Evolutionary conservation across 2,329 filamentous ascomycete species (phyloP).

Genomic region (Penicillium oxalicum): DNA sequence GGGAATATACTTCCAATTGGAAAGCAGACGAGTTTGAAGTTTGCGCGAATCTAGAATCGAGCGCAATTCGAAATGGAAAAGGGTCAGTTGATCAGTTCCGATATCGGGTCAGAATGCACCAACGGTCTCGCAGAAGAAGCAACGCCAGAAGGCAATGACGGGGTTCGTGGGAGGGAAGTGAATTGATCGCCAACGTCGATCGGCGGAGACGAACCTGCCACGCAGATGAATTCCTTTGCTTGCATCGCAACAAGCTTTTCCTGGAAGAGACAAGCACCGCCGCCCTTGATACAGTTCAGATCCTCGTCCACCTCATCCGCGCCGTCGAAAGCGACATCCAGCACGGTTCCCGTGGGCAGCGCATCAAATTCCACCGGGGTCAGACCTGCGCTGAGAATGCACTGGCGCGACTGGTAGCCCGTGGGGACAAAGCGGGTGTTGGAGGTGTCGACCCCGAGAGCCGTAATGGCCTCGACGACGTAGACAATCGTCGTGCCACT

Average conservation of each 20-base stretch:
- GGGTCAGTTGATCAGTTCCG: not conserved
- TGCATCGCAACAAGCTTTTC: slow-evolving; percentile 90
- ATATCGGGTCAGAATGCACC: not conserved
- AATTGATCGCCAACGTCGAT: too few relatives aligned
- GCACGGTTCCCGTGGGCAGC: slow-evolving; percentile 56
- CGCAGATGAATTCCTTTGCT: slow-evolving; percentile 79
- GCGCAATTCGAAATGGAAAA: too few relatives aligned
- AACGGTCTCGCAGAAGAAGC: too few relatives aligned
- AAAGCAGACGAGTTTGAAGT: slow-evolving; percentile 67
- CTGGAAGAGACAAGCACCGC: slow-evolving; percentile 94
- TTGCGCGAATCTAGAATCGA: slow-evolving; percentile 73
- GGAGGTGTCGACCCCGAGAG: slow-evolving; percentile 40
- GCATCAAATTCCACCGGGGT: slow-evolving; percentile 72
- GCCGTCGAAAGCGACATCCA: slow-evolving; percentile 93
- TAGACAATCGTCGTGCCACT: slow-evolving; percentile 62
- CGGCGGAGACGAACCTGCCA: slow-evolving; percentile 56
- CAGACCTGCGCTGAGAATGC: slow-evolving; percentile 74
- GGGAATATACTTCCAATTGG: slow-evolving; percentile 75
- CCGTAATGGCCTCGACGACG: slow-evolving; percentile 60
- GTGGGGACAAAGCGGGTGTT: slow-evolving; percentile 85
- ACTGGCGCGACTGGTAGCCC: slow-evolving; percentile 80
- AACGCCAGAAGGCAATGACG: too few relatives aligned
- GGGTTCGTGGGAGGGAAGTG: too few relatives aligned
- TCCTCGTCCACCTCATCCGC: slow-evolving; percentile 95
- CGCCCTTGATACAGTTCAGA: slow-evolving; percentile 95